Conservation (phyloP, 1,139 yeast species). For the Citeromyces siamensis region DNA sequence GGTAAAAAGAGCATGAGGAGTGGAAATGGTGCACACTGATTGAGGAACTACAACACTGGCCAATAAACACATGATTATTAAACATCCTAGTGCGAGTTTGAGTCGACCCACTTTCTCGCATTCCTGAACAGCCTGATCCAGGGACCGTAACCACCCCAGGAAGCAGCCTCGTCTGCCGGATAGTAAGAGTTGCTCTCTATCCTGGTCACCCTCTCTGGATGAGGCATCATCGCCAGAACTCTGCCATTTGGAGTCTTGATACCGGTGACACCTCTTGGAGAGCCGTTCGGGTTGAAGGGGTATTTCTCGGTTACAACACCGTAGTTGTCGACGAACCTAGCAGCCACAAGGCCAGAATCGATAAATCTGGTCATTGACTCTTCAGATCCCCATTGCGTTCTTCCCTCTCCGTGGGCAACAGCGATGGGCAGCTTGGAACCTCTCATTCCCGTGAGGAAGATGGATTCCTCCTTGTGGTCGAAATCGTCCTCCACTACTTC, state of each 20-base stretch:
- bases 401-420: slow-evolving; percentile 99
- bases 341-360: slow-evolving; percentile 40
- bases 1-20: too few species aligned
- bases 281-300: slow-evolving; percentile 96
- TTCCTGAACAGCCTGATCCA: slow-evolving; percentile 92
- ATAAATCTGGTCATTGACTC: slow-evolving; percentile 32
- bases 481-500: slow-evolving; percentile 50
- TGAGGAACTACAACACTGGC: too few species aligned
- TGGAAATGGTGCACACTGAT: too few species aligned
- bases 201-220: slow-evolving; percentile 92
- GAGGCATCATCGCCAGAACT: slow-evolving; percentile 98
- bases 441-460: slow-evolving; percentile 83
- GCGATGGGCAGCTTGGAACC: slow-evolving; percentile 92
- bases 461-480: slow-evolving; percentile 33
- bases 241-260: slow-evolving; percentile 84
- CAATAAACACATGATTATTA: neutral
- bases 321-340: slow-evolving; percentile 83
- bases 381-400: slow-evolving; percentile 54
- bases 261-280: slow-evolving; percentile 91
- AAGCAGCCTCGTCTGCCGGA: slow-evolving; percentile 56
- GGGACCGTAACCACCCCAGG: slow-evolving; percentile 74
- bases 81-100: slow-evolving; percentile 14
- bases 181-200: slow-evolving; percentile 87
- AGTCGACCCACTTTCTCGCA: slow-evolving; percentile 86
- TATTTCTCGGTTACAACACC: slow-evolving; percentile 72